Evolutionary conservation across 306 rosid genomes (phyloP).

Genomic region (Trichosanthes truncata): DNA sequence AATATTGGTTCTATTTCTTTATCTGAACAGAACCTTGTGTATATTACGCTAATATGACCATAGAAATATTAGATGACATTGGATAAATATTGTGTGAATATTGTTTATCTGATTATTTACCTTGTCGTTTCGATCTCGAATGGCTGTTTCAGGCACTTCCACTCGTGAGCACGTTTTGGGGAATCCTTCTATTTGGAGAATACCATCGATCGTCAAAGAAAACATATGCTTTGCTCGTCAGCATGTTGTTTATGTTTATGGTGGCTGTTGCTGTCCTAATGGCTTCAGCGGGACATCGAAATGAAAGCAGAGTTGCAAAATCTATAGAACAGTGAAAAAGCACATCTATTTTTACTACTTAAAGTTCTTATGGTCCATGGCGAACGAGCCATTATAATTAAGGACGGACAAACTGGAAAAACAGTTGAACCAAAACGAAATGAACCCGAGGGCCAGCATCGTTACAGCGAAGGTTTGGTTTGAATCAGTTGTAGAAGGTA

Average conservation of each 20-base stretch:
- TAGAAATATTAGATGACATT: neutral
- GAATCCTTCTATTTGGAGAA: conserved; percentile 65
- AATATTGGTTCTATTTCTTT: neutral
- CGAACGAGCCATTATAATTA: too few relatives aligned
- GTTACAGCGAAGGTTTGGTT: neutral
- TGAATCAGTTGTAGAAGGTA: neutral
- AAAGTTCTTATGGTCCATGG: neutral
- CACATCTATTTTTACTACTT: neutral
- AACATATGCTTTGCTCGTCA: conserved; percentile 49
- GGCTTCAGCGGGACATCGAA: conserved; percentile 83
- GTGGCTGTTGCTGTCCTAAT: conserved; percentile 64
- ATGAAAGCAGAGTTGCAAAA: conserved; percentile 10
- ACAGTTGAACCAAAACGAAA: neutral
- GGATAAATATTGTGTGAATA: neutral
- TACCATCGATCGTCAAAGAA: conserved; percentile 65
- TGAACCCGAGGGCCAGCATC: neutral
- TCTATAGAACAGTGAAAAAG: neutral
- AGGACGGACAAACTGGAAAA: neutral
- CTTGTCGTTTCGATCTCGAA: neutral
- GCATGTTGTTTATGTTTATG: conserved; percentile 71
- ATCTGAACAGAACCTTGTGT: neutral
- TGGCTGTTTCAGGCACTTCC: conserved; percentile 67
- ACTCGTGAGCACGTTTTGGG: conserved; percentile 92
- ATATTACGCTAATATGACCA: neutral
- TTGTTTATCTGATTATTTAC: neutral